These are phyloP conservation scores for Citrus sinensis DNA, from an alignment of 345 rosid genomes.

Conservation along the genomic window DNA sequence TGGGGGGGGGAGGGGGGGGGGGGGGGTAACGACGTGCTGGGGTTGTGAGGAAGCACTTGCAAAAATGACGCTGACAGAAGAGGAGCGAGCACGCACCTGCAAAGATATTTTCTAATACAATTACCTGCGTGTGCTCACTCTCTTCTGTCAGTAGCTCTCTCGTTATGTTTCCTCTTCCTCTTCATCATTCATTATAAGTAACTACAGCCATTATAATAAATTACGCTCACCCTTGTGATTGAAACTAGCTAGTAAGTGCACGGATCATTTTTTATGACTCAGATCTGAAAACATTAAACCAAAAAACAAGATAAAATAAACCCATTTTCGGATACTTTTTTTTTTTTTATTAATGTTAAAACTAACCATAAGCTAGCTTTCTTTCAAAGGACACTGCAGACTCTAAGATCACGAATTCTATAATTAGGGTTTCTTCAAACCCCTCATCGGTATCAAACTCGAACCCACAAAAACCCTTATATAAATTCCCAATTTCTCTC, in stretches of 20 bases:
- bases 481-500: background rate
- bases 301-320: background rate
- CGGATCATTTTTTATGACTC: background rate
- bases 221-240: background rate
- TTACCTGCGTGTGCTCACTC: constrained; percentile 75
- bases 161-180: background rate
- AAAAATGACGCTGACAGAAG: constrained; percentile 40
- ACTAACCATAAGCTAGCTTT: background rate
- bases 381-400: background rate
- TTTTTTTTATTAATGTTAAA: too few relatives aligned
- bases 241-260: background rate
- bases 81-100: constrained; percentile 61
- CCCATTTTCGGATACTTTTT: background rate
- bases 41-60: constrained; percentile 3
- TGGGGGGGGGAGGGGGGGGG: too few relatives aligned
- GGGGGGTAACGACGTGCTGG: too few relatives aligned
- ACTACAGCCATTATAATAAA: too few relatives aligned
- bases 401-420: background rate
- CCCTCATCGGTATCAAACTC: background rate
- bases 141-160: constrained; percentile 58
- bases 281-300: constrained; percentile 1
- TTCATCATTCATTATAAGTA: too few relatives aligned
- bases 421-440: constrained; percentile 14
- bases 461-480: background rate
- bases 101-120: constrained; percentile 45